Evolutionary conservation across 1,139 yeast genomes (phyloP), one percentile per base, ranked within the genome.

Genomic region (Suhomyces panamericanus): DNA sequence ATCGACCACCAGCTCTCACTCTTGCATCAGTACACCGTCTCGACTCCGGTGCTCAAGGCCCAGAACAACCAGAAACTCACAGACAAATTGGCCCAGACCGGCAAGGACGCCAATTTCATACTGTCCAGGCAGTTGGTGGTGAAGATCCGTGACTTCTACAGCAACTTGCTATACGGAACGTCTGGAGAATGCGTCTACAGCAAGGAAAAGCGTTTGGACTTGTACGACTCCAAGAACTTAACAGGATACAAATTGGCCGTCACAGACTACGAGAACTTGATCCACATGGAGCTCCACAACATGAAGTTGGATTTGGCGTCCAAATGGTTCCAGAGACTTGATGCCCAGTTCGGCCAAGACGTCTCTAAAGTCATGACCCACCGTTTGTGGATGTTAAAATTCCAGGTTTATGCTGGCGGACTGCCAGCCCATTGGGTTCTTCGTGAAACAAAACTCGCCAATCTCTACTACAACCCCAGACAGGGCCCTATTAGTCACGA

Each of bases 181-280:
- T 38, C 57, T 12, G 36, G 36, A 2, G 60, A 53, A n/a, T 56
- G 53, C 41, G 52, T 69, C 9, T 69, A 69, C 46, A 50, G 53
- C 20, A 36, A 39, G 17, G 46, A 47, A 3, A 52, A 57, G 35
- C 55, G 67, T 36, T 39, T 46, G 1, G 51, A 58, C 35, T 46
- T 65, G 16, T 62, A 62, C 46, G 43, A 38, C 41, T 55, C 61
- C 13, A 41, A 45, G 3, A 34, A 51, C 10, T 43, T 51, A 16
- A 57, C 66, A 1, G 67, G 65, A 1, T 57, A 59, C 44, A 46
- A 49, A 37, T 54, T 70, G 28, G 49, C 51, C 6, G 54, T 59
- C 1, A 48, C 50, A 4, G 78, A 74, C 54, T 73, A 64, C 51
- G 77, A 73, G 51, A 73, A 69, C 52, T 58, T 74, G 46, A 64